phyloP scores from a whole-genome alignment of 805 yeast species.

The Wickerhamiella azymoides region DNA sequence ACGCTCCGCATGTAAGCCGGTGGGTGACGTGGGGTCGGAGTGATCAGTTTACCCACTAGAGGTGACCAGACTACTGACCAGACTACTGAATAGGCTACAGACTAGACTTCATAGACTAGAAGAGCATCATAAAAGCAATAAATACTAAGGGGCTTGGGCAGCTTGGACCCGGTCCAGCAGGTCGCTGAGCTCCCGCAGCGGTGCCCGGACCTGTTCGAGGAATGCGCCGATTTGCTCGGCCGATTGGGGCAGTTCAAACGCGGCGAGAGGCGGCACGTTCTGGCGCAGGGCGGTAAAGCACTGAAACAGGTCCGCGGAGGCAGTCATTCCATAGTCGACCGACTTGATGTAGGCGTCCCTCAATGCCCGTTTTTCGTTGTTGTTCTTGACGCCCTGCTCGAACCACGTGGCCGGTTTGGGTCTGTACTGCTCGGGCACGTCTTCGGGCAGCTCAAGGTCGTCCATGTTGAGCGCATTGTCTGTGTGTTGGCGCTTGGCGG shows the following conservation, averaged over 20 bases:
- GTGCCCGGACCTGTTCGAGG: background rate
- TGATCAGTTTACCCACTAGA: too few relatives aligned
- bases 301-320: background rate
- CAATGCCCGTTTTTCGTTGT: background rate
- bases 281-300: background rate
- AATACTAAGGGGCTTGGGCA: background rate
- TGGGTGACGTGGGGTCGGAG: background rate
- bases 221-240: background rate
- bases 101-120: too few relatives aligned
- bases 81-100: too few relatives aligned
- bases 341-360: background rate
- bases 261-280: background rate
- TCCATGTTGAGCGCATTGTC: background rate
- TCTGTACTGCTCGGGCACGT: background rate
- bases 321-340: background rate
- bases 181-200: background rate
- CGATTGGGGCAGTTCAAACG: background rate
- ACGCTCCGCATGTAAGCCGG: slow-evolving; percentile 13
- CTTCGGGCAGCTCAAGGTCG: background rate
- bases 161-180: background rate
- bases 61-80: too few relatives aligned
- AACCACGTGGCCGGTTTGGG: background rate
- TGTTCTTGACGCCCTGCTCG: background rate
- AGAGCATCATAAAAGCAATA: too few relatives aligned
- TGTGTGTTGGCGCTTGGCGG: background rate